phyloP scores from a whole-genome alignment of 2,329 filamentous ascomycete species.

The Xylaria sp. region DNA sequence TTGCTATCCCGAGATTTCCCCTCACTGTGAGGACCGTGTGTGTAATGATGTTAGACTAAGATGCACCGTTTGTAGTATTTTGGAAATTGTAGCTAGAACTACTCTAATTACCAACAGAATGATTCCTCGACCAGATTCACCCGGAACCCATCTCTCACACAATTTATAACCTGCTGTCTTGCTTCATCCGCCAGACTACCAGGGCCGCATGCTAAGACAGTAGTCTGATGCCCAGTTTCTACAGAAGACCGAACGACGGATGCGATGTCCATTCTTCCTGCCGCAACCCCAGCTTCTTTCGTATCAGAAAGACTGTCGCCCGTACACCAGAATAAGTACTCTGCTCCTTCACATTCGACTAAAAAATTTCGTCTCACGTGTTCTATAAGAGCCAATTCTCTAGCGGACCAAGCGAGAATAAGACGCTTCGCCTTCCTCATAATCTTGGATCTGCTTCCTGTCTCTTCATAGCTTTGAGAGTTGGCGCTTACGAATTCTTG shows the following conservation, averaged over 20 bases:
- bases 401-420: constrained; percentile 44
- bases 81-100: background rate
- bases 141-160: constrained; percentile 40
- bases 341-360: constrained; percentile 25
- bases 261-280: constrained; percentile 40
- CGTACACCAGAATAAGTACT: constrained; percentile 39
- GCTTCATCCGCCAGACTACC: constrained; percentile 46
- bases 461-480: background rate
- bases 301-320: background rate
- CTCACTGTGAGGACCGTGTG: too few relatives aligned
- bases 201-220: constrained; percentile 45
- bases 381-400: constrained; percentile 41
- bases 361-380: constrained; percentile 41
- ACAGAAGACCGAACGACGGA: constrained; percentile 37
- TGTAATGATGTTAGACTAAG: too few relatives aligned
- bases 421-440: constrained; percentile 41
- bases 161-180: constrained; percentile 37
- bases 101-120: constrained; percentile 41
- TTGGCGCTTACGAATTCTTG: constrained; percentile 38
- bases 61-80: too few relatives aligned
- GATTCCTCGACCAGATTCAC: constrained; percentile 43
- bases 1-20: too few relatives aligned
- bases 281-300: constrained; percentile 26
- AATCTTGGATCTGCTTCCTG: constrained; percentile 13
- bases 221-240: constrained; percentile 40